Evolutionary conservation across 1,139 yeast species (phyloP), one percentile per base, ranked within the genome.

Genomic region (Komagataea norvegica): DNA sequence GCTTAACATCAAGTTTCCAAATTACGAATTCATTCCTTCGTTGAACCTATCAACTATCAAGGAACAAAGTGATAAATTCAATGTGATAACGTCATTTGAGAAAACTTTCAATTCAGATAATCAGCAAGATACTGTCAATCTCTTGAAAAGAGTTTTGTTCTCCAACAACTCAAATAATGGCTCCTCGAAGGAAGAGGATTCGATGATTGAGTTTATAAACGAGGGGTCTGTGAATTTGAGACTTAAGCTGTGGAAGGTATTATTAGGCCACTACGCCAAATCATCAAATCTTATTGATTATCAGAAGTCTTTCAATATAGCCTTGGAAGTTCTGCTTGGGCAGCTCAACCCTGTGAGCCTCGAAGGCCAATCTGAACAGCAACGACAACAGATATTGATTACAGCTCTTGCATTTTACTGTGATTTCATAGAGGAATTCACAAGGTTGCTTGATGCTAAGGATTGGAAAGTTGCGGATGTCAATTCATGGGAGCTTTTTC

Each of bases 201-300:
- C 87, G 4, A 77, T 86, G 55, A 65, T 69, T 19, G 58, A 63
- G 14, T 87, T 87, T 50, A 65, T 91, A 16, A 62, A 65, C 3
- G 65, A 65, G 11, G 78, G 95, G 0, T 75, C 91, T 0, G 65
- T 82, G 16, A 81, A 78, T 26, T 71, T 88, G 59, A 76, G 74
- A 40, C 62, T 87, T 26, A 78, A 78, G 40, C 62, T 91, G 3
- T 89, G 97, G 96, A 74, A 76, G 32, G 68, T 85, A 18, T 63
- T 91, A 14, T 68, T 86, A 29, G 76, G 74, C 45, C 74, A 74
- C 39, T 87, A 85, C 50, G 60, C 67, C 8, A 64, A 61, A 10
- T 57, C 62, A 5, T 59, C 67, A 0, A 65, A 74, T 32, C 42
- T 64, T 11, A 49, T 49, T 1, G 65, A 68, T 27, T 67, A 77